A percentile compares a stretch with the other conserved stretches of the same genome.
phyloP scores from a whole-genome alignment of 164 flowering plant species.

The Berberis vulgaris region DNA sequence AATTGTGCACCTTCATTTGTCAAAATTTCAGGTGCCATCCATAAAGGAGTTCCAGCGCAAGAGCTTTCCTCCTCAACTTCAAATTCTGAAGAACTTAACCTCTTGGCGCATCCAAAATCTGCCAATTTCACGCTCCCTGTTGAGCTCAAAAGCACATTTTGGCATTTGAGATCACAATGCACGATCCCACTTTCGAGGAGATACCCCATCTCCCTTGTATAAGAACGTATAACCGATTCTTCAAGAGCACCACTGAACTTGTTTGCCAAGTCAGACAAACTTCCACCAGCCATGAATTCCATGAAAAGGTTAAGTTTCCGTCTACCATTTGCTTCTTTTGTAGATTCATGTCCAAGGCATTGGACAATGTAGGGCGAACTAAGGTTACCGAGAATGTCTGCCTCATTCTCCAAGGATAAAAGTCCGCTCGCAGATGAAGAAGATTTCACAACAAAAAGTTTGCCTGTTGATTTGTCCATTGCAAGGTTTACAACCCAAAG shows the following conservation, averaged over 20 bases:
- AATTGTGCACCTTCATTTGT: constrained; percentile 25
- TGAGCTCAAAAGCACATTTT: constrained; percentile 46
- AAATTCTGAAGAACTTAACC: constrained; percentile 9
- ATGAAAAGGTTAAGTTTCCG: constrained; percentile 29
- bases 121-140: constrained; percentile 38
- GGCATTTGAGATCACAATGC: constrained; percentile 58
- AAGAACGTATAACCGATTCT: constrained; percentile 36
- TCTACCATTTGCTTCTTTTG: constrained; percentile 15
- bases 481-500: too few species aligned
- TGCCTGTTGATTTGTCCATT: too few species aligned
- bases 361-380: constrained; percentile 35
- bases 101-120: constrained; percentile 53
- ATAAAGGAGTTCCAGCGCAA: constrained; percentile 47
- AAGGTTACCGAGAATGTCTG: constrained; percentile 29
- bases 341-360: constrained; percentile 29
- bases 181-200: constrained; percentile 42
- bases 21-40: constrained; percentile 70
- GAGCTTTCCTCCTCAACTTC: background rate
- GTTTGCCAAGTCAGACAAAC: constrained; percentile 28
- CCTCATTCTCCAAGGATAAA: constrained; percentile 34
- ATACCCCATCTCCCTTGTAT: constrained; percentile 40
- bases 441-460: too few species aligned
- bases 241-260: constrained; percentile 40
- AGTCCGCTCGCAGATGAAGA: constrained; percentile 10
- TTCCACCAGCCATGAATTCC: constrained; percentile 66